Evolutionary conservation across 805 yeast species (phyloP).

Genomic region (Teunomyces pallodes): DNA sequence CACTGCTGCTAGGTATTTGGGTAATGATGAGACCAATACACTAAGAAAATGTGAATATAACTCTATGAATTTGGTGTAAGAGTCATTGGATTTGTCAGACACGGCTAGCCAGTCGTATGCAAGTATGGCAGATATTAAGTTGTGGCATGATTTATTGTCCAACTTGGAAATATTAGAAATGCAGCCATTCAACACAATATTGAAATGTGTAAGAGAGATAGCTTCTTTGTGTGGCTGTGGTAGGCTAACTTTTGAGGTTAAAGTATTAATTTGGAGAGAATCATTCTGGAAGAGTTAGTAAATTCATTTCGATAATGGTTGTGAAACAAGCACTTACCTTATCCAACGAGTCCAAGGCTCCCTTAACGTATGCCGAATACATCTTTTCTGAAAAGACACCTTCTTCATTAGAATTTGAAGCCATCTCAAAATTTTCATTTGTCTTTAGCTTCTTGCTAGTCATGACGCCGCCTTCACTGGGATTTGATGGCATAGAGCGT

Average conservation of each 20-base stretch:
- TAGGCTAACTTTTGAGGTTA: conserved; percentile 57
- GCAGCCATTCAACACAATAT: conserved; percentile 54
- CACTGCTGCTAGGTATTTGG: conserved; percentile 89
- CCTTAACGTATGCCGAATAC: conserved; percentile 49
- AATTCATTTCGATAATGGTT: too few species aligned
- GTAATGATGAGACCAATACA: conserved; percentile 79
- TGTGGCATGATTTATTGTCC: conserved; percentile 52
- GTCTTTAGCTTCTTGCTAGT: conserved; percentile 18
- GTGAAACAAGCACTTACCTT: conserved; percentile 33
- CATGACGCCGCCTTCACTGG: conserved; percentile 11
- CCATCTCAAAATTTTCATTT: conserved; percentile 9
- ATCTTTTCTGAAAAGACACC: conserved; percentile 34
- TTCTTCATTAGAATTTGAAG: conserved; percentile 5
- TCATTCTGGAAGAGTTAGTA: conserved; percentile 33
- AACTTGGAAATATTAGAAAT: conserved; percentile 66
- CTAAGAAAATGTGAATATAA: conserved; percentile 69
- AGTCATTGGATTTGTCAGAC: conserved; percentile 10
- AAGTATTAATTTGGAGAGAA: conserved; percentile 51
- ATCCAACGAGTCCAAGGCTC: conserved; percentile 71
- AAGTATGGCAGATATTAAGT: conserved; percentile 61
- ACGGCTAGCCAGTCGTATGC: conserved; percentile 61
- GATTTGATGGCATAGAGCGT: conserved; percentile 17
- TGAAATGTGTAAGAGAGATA: conserved; percentile 51
- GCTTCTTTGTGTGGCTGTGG: conserved; percentile 54
- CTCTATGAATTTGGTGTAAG: conserved; percentile 36